Conservation (phyloP, 2,329 filamentous ascomycete species). For the Epichloe festucae region DNA sequence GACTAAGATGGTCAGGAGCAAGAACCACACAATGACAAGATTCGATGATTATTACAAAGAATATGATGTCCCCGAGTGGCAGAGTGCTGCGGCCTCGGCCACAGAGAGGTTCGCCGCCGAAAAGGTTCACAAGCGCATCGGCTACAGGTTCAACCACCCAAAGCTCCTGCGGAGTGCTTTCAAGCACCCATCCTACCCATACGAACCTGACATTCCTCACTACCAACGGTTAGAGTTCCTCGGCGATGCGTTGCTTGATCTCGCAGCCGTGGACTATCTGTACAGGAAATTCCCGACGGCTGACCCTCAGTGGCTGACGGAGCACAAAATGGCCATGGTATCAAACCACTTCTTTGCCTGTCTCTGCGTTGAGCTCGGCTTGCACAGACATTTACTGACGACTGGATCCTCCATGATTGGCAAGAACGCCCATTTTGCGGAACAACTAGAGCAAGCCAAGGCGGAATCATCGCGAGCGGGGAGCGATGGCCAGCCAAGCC, state of each 20-base stretch:
- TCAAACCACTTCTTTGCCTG: conserved; percentile 88
- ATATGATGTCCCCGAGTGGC: conserved; percentile 61
- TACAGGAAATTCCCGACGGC: conserved; percentile 64
- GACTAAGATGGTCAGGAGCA: conserved; percentile 54
- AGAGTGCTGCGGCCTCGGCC: conserved; percentile 46
- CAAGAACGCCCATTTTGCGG: conserved; percentile 41
- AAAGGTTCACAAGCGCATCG: conserved; percentile 45
- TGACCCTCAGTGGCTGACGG: conserved; percentile 92
- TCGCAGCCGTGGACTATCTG: conserved; percentile 71
- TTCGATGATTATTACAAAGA: conserved; percentile 62
- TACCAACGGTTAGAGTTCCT: conserved; percentile 91
- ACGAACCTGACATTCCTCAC: conserved; percentile 58
- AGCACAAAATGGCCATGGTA: conserved; percentile 99
- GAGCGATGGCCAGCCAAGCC: conserved; percentile 18
- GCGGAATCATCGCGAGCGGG: conserved; percentile 18
- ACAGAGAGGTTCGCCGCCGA: conserved; percentile 55
- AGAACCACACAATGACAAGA: conserved; percentile 53
- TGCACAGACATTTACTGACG: conserved; percentile 59
- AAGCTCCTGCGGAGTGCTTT: conserved; percentile 73
- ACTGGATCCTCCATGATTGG: conserved; percentile 30
- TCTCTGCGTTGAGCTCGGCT: conserved; percentile 62
- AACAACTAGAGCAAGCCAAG: conserved; percentile 40
- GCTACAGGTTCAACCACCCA: conserved; percentile 58
- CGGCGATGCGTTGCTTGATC: conserved; percentile 78
- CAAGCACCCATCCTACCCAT: conserved; percentile 74